phyloP scores from a whole-genome alignment of 257 asterid genomes.

The Misopates orontium region DNA sequence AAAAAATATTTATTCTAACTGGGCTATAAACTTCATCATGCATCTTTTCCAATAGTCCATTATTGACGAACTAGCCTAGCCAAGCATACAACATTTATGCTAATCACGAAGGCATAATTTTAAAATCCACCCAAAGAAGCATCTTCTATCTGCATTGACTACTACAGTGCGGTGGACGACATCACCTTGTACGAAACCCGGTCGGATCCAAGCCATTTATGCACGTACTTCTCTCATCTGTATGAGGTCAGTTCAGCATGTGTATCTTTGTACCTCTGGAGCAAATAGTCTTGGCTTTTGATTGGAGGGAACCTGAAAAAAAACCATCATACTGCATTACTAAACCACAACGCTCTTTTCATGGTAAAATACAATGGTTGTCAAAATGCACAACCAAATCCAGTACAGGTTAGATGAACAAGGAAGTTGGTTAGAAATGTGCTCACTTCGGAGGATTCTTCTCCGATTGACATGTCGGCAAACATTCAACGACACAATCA shows the following conservation, averaged over 20 bases:
- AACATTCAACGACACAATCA: conserved; percentile 82
- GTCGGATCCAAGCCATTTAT: background rate
- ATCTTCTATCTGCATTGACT: too few species aligned
- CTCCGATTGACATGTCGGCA: conserved; percentile 74
- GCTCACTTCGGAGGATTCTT: conserved; percentile 81
- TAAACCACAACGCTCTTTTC: background rate
- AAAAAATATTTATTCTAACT: too few species aligned
- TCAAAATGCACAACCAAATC: too few species aligned
- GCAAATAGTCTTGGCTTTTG: conserved; percentile 58
- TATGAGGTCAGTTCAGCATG: conserved; percentile 58
- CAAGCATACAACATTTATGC: too few species aligned
- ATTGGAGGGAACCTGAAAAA: conserved; percentile 69
- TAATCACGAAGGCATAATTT: too few species aligned
- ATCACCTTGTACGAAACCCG: background rate
- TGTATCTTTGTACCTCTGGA: conserved; percentile 65
- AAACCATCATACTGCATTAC: conserved; percentile 8
- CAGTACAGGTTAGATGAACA: background rate
- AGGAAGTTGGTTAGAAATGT: background rate
- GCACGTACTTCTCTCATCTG: conserved; percentile 31
- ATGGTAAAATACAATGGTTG: background rate
- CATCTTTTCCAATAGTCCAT: too few species aligned
- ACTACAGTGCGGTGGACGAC: too few species aligned
- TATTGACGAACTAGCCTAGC: too few species aligned
- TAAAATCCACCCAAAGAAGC: too few species aligned
- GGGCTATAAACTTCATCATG: too few species aligned